A percentile compares a stretch with the other conserved stretches of the same genome.
These are phyloP conservation scores for Pholiota molesta DNA, from an alignment of 768 basidiomycete species.

Conservation along the genomic window DNA sequence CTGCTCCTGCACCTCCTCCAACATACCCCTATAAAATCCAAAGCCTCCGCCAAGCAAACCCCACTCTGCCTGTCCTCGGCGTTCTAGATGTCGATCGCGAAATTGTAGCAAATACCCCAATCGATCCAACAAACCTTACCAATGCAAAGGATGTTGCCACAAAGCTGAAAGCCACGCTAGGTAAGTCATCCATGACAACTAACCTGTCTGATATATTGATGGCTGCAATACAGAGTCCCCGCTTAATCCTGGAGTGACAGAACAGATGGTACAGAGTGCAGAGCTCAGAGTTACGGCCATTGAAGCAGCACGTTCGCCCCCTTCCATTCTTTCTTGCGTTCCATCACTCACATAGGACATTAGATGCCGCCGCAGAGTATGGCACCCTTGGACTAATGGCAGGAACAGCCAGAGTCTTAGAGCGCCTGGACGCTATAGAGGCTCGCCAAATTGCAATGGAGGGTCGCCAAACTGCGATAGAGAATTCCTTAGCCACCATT, in stretches of 20 bases:
- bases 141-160: not conserved
- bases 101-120: not conserved
- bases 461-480: no score
- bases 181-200: not conserved
- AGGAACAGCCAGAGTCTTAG: not conserved
- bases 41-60: not conserved
- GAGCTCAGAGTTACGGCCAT: not conserved
- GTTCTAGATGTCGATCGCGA: not conserved
- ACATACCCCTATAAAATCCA: not conserved
- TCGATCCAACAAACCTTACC: not conserved
- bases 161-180: not conserved
- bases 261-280: not conserved
- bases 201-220: not conserved
- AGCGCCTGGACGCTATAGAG: not conserved
- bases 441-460: not conserved
- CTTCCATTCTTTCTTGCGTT: not conserved
- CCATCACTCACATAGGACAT: not conserved
- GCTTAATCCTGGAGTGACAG: not conserved
- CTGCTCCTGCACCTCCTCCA: not conserved
- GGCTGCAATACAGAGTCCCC: not conserved
- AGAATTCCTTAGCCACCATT: not conserved
- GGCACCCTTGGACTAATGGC: not conserved
- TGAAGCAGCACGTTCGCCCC: not conserved
- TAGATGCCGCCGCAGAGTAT: not conserved
- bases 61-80: not conserved